Base-by-base conservation (phyloP, 2,329 filamentous ascomycete species). In the Sphaerulina vaccinii region DNA sequence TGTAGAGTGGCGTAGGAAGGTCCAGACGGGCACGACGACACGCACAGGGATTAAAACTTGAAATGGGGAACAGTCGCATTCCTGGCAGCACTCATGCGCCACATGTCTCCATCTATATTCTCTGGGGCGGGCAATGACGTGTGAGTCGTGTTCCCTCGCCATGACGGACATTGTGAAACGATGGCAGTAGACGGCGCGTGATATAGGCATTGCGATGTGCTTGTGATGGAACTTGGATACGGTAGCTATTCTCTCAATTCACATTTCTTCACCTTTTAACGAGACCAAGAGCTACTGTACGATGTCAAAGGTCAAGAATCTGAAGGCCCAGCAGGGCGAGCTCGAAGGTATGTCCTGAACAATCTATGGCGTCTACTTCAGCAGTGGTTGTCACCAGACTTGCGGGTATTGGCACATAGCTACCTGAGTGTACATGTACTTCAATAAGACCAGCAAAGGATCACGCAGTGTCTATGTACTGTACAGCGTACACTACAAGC, bases 311-410 rank as follows among this genome's bases (percentile, higher is more conserved):
- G 47, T 73, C 19, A 66, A 70, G 24, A 63, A 71, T 9, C 59
- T 73, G 41, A 73, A 73, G 63, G 65, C 72, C 59, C 71, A 73
- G 58, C 71, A 71, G 50, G 67, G 65, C 53, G 68, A 67, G 16
- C 65, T 74, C 29, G 67, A 73, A 64, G 65, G 72, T 73, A 61
- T 51, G 69, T 57, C 32, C 7, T 38, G 16, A 18, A 11, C 45
- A 22, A 35, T n/a, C 43, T 41, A 39, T 32, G 33, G 44, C 33
- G 18, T 42, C 29, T 43, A 37, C 45, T 11, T 52, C 36, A 43
- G 33, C 38, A 35, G 49, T 51, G 22, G 32, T 46, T 24, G 49
- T 41, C 39, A 35, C 44, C 16, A 27, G 18, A 47, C 40, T 42
- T 53, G 50, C 55, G n/a, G 36, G 44, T 44, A 44, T 44, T 38